Evolutionary conservation across 2,329 filamentous ascomycete species (phyloP), one percentile per base, ranked within the genome.

Genomic region (Elsinoe australis): DNA sequence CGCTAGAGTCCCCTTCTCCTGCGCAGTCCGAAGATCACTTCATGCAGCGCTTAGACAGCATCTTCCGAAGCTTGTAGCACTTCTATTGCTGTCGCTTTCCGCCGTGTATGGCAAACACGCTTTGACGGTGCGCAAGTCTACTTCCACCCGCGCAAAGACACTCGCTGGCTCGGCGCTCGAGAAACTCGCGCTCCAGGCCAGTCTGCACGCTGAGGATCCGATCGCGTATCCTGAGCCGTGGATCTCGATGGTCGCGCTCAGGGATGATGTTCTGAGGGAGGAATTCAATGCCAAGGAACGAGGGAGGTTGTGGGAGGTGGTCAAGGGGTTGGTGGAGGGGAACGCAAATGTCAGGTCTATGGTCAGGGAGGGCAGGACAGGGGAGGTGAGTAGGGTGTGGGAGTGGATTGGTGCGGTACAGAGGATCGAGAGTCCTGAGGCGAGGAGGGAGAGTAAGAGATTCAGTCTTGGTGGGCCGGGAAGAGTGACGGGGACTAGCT

Each of bases 261-360:
- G 92, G 51, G 92, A 98, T 60, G 90, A 96, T 60, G 83, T 98
- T 2, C 72, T 98, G 31, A 76, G 90, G 15, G 79, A 83, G 21
- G 82, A 94, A 52, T 87, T 95, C 63, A 83, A 78, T 3, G 74
- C 89, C 15, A 73, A 75, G 6, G 79, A 88, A 57, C 76, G 92
- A 29, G 84, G 92, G 61, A 78, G 79, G 49, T 72, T 98, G 44
- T 98, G 94, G 92, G 76, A 80, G 54, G 79, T 80, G 42, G 92
- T 98, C 15, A 78, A 80, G 56, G 78, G 74, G 45, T 83, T 96
- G 46, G 89, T 98, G 1, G 92, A 98, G 67, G 82, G 82, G 65
- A 98, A 98, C 64, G 85, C 86, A 52, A 98, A 98, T 60, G 84
- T 98, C 12, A 78, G 92, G 33, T 86, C 67, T 67, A 89, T 75